phyloP scores from a whole-genome alignment of 2,329 filamentous ascomycete species.

The Arthrobotrys musiformis region DNA sequence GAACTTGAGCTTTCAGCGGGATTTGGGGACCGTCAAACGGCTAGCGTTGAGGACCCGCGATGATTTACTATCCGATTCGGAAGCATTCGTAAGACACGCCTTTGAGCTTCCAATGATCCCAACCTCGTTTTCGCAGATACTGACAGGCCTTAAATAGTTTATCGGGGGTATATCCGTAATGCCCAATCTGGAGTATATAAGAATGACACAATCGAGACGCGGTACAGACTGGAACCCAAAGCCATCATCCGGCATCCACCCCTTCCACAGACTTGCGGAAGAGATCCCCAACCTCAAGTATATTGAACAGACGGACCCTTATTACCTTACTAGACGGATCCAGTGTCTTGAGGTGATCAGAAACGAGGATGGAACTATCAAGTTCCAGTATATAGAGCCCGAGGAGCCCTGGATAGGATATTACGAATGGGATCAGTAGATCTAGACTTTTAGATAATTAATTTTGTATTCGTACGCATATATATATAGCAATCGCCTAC shows the following conservation, averaged over 20 bases:
- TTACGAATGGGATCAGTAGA: conserved; percentile 4
- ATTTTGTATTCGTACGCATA: too few species aligned
- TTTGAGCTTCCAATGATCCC: too few species aligned
- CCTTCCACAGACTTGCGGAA: conserved; percentile 14
- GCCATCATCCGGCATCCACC: not conserved
- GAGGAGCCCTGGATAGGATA: not conserved
- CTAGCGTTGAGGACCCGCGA: not conserved
- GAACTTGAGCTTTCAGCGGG: conserved; percentile 1
- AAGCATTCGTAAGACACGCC: not conserved
- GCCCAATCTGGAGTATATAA: not conserved
- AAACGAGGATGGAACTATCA: not conserved
- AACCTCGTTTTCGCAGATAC: too few species aligned
- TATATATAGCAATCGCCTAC: not conserved
- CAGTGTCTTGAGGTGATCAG: not conserved
- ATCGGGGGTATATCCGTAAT: not conserved
- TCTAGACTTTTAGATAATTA: too few species aligned
- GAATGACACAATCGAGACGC: conserved; percentile 17
- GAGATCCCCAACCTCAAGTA: conserved; percentile 1
- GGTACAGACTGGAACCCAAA: conserved; percentile 11
- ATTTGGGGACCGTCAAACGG: conserved; percentile 18
- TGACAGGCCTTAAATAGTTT: not conserved
- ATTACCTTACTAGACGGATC: conserved; percentile 28
- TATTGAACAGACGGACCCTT: conserved; percentile 38
- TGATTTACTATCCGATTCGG: not conserved
- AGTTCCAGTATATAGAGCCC: not conserved